phyloP scores from a whole-genome alignment of 352 stramenopile genomes.

The Peronospora tabacina region DNA sequence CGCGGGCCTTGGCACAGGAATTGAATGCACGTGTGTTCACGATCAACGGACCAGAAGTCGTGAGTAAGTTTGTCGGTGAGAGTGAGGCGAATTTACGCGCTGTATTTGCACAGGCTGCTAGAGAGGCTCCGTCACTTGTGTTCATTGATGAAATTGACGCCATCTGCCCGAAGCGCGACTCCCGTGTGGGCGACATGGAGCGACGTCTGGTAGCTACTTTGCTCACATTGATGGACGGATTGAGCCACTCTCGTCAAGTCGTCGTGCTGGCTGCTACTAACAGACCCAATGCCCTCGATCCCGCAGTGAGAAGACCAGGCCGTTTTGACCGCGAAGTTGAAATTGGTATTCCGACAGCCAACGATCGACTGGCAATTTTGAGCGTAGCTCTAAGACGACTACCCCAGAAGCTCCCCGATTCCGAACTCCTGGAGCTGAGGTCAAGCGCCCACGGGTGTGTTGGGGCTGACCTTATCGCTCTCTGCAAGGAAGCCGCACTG shows the following conservation, averaged over 20 bases:
- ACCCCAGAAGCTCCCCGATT: conserved; percentile 58
- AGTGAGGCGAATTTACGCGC: conserved; percentile 74
- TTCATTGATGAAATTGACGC: conserved; percentile 90
- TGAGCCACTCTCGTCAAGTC: conserved; percentile 51
- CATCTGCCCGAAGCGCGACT: conserved; percentile 81
- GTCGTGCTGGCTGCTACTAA: conserved; percentile 79
- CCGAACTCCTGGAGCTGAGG: conserved; percentile 89
- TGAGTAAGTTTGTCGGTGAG: conserved; percentile 93
- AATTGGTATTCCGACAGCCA: conserved; percentile 92
- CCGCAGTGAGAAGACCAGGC: conserved; percentile 89
- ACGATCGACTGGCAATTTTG: conserved; percentile 90
- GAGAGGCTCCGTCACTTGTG: conserved; percentile 49
- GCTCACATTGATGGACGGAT: conserved; percentile 86
- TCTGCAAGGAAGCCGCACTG: conserved; percentile 73
- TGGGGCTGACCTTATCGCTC: conserved; percentile 66
- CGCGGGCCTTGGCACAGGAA: conserved; percentile 87
- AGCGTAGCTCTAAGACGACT: conserved; percentile 87
- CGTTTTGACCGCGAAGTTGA: conserved; percentile 96
- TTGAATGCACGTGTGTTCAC: conserved; percentile 90
- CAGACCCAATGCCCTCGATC: conserved; percentile 87
- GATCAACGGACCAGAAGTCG: conserved; percentile 95
- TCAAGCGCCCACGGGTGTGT: conserved; percentile 93
- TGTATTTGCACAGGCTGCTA: conserved; percentile 49
- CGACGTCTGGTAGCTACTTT: conserved; percentile 84
- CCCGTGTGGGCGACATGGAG: conserved; percentile 70